Evolutionary conservation across 192 early-diverging fungal species (phyloP).

Genomic region (Mortierella alpina): DNA sequence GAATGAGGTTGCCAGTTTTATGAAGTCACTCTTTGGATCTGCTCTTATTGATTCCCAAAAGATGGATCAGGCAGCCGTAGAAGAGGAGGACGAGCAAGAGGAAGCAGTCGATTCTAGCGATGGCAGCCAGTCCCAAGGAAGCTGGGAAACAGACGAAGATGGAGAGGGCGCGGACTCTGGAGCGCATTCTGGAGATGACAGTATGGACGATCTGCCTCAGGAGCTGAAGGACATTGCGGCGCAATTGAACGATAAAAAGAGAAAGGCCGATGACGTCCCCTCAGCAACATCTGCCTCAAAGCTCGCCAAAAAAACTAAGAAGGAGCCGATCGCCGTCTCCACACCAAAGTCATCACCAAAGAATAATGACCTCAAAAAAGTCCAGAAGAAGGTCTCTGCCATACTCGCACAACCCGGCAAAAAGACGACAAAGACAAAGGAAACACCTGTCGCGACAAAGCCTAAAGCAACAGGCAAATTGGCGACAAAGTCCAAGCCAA

Average conservation of each 20-base stretch:
- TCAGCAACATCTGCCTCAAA: not conserved
- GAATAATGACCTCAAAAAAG: slow-evolving; percentile 1
- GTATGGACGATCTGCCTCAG: slow-evolving; percentile 49
- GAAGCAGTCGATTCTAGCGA: slow-evolving; percentile 5
- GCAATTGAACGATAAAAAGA: slow-evolving; percentile 25
- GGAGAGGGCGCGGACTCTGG: not conserved
- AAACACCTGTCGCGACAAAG: not conserved
- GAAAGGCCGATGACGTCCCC: not conserved
- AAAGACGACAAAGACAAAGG: slow-evolving; percentile 7
- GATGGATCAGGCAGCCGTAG: slow-evolving; percentile 16
- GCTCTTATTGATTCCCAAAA: slow-evolving; percentile 18
- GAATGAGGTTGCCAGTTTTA: slow-evolving; percentile 42
- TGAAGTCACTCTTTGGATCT: slow-evolving; percentile 48
- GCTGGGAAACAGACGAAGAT: slow-evolving; percentile 30
- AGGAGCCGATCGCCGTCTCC: not conserved
- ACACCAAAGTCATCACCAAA: not conserved
- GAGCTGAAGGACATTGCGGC: slow-evolving; percentile 36
- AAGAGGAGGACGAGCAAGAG: slow-evolving; percentile 28
- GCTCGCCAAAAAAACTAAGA: slow-evolving; percentile 15
- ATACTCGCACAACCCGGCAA: slow-evolving; percentile 12
- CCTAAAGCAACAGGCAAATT: not conserved
- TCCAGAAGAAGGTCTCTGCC: slow-evolving; percentile 30
- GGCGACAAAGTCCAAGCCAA: not conserved
- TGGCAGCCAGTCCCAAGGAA: slow-evolving; percentile 6
- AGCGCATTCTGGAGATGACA: slow-evolving; percentile 38